Percentiles rank a stretch among this genome's conserved stretches.
phyloP scores from a whole-genome alignment of 2,329 filamentous ascomycete species.

The Epichloe glyceriae region DNA sequence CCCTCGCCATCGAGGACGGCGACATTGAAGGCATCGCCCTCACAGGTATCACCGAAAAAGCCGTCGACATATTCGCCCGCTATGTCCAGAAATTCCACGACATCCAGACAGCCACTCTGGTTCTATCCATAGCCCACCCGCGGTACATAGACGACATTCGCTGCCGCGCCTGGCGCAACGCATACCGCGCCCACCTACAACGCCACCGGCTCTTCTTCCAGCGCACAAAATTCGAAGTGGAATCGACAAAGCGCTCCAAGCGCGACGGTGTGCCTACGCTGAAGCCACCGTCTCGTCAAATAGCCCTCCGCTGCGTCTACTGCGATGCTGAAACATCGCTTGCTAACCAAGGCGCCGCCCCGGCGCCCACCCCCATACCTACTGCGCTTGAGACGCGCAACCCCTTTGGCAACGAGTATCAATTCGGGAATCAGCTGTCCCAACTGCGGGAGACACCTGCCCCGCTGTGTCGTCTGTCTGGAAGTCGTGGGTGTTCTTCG shows the following conservation, averaged over 20 bases:
- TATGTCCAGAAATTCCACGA: slow-evolving; percentile 67
- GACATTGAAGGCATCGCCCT: slow-evolving; percentile 68
- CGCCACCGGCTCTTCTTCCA: slow-evolving; percentile 62
- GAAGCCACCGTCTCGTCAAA: slow-evolving; percentile 52
- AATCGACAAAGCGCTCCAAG: slow-evolving; percentile 58
- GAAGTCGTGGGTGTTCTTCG: slow-evolving; percentile 53
- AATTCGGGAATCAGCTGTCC: slow-evolving; percentile 51
- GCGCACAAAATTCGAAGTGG: slow-evolving; percentile 65
- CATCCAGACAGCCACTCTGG: slow-evolving; percentile 64
- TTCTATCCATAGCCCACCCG: slow-evolving; percentile 61
- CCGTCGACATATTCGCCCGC: slow-evolving; percentile 62
- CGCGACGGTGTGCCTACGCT: slow-evolving; percentile 49
- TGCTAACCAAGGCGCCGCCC: slow-evolving; percentile 22
- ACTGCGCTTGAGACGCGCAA: slow-evolving; percentile 30
- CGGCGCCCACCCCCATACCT: slow-evolving; percentile 12
- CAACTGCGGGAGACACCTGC: slow-evolving; percentile 52
- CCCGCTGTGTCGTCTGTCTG: slow-evolving; percentile 54
- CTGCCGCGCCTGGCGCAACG: slow-evolving; percentile 59
- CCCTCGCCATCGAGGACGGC: slow-evolving; percentile 47
- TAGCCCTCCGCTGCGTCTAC: slow-evolving; percentile 64
- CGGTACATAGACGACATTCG: slow-evolving; percentile 67
- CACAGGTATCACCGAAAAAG: slow-evolving; percentile 59
- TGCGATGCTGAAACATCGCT: slow-evolving; percentile 51
- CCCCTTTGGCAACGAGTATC: slow-evolving; percentile 42
- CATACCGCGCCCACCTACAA: slow-evolving; percentile 59